Evolutionary conservation across 257 asterid species (phyloP), one percentile per base, ranked within the genome.

Genomic region (Gardenia jasminoides): DNA sequence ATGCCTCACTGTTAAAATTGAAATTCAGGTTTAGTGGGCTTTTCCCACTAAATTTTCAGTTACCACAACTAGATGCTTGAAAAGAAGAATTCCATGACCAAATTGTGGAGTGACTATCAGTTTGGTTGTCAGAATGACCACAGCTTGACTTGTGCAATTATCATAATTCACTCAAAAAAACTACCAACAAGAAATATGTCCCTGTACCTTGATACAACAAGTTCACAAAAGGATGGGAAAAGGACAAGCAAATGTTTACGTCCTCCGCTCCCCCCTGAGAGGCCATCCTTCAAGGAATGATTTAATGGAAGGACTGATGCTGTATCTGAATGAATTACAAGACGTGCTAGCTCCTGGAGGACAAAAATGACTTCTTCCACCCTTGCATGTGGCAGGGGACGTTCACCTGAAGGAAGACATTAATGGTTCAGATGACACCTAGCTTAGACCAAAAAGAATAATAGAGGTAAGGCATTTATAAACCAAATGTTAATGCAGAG

Each of bases 201-300:
- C 15, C 17, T 82, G 65, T 91, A 96, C 99, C 99, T 92, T 80
- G 99, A 92, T 80, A 88, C 78, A 74, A 96, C 98, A 79, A 96
- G 99, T 78, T 96, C 99, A 86, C 98, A 91, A 50, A 96, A 89
- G 62, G 98, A 84, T 77, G 99, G 95, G 74, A 93, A 88, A 78
- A 96, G 89, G 82, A 92, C 92, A 84, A 96, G 88, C 85, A 96
- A 88, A 88, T 96, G 99, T 13, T 96, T 81, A 44, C 91, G 92
- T 64, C 88, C 85, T 76, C 80, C 86, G 70, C 46, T 84, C 66
- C 84, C 91, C 76, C 75, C 84, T 43, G 78, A 74, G 66, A 87
- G 46, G 78, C 88, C 90, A 78, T 83, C 90, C 88, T 80, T 89
- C 44, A 96, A 88, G 84, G 80, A 82, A 71, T 85, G 88, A 83